A percentile compares a stretch with the other conserved stretches of the same genome.
Evolutionary conservation across 352 stramenopile genomes (phyloP).

Genomic region (Phytophthora fragariaefolia): DNA sequence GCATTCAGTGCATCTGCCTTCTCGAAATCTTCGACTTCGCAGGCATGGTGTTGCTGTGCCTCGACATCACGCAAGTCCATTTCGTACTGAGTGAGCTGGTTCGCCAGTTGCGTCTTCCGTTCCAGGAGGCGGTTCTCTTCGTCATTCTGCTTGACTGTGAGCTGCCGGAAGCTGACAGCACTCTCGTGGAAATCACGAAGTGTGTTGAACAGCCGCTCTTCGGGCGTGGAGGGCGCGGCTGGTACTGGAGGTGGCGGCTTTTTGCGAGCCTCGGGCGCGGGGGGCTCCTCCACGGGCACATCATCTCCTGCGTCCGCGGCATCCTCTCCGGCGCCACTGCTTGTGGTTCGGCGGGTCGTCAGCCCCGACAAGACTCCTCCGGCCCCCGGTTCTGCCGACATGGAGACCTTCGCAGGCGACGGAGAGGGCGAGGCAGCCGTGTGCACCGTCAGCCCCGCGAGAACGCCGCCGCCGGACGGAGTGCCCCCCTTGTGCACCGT

Average conservation of each 20-base stretch:
- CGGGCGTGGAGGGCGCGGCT: slow-evolving; percentile 50
- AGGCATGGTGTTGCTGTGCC: slow-evolving; percentile 79
- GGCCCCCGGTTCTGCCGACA: slow-evolving; percentile 23
- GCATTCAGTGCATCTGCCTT: slow-evolving; percentile 82
- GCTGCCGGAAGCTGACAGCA: slow-evolving; percentile 70
- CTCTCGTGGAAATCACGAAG: slow-evolving; percentile 80
- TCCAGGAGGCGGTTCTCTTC: slow-evolving; percentile 79
- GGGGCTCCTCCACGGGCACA: slow-evolving; percentile 19
- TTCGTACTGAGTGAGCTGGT: slow-evolving; percentile 82
- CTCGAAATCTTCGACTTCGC: slow-evolving; percentile 87
- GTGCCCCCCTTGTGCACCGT: slow-evolving; percentile 55
- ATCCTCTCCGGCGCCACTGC: slow-evolving; percentile 24
- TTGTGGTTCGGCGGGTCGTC: slow-evolving; percentile 47
- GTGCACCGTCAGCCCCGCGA: slow-evolving; percentile 77
- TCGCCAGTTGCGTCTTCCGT: slow-evolving; percentile 64
- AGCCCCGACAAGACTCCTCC: slow-evolving; percentile 57
- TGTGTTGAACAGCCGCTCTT: slow-evolving; percentile 72
- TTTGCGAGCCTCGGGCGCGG: slow-evolving; percentile 34
- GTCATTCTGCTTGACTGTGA: slow-evolving; percentile 70
- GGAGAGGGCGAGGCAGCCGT: slow-evolving; percentile 43
- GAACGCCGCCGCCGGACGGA: slow-evolving; percentile 46
- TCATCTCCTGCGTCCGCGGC: slow-evolving; percentile 20
- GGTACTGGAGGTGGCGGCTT: slow-evolving; percentile 29
- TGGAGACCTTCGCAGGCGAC: slow-evolving; percentile 32
- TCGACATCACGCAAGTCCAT: slow-evolving; percentile 83